Evolutionary conservation across 257 asterid genomes (phyloP), one percentile per base, ranked within the genome.

Genomic region (Knoxia roxburghii): DNA sequence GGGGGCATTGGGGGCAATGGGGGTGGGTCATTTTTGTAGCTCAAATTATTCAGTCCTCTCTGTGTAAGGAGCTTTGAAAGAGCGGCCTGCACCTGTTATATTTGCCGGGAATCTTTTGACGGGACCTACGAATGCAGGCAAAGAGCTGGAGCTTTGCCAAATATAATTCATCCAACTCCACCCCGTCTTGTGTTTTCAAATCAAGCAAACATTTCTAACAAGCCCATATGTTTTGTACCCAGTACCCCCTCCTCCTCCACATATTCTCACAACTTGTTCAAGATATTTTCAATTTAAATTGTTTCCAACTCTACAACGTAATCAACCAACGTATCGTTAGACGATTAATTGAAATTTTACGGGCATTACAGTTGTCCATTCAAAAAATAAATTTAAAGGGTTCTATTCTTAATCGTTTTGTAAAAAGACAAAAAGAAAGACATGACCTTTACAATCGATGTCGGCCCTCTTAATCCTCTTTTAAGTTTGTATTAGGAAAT

Each of bases 21-120:
- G n/a, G 65, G 7, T 26, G 61, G 32, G 71, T 49, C 48, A 14
- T 4, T 32, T 27, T 49, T 26, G 5, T 11, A 50, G 70, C 17
- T 35, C 35, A 67, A 67, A 67, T 67, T 23, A 67, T 67, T 39
- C n/a, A n/a, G n/a, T n/a, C n/a, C n/a, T 40, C 20, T 33, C 33
- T 65, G 49, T 1, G 21, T 7, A 23, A 48, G 49, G 20, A n/a
- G n/a, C n/a, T 32, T 39, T 50, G 61, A 37, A n/a, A 33, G 64
- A 26, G 33, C 52, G 39, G 15, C 2, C 51, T 41, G 21, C 9
- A 24, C 41, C 65, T 59, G 65, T 59, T 18, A 60, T 60, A 33
- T 60, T 51, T 51, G 62, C 61, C 62, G 61, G 71, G 71, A 67
- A 67, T 67, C 71, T 52, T 67, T 50, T 52, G 15, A 7, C 18